Percentiles rank a stretch among this genome's conserved stretches.
Conservation (phyloP, 495 filamentous ascomycete genomes). For the Penicillium ucsense region DNA sequence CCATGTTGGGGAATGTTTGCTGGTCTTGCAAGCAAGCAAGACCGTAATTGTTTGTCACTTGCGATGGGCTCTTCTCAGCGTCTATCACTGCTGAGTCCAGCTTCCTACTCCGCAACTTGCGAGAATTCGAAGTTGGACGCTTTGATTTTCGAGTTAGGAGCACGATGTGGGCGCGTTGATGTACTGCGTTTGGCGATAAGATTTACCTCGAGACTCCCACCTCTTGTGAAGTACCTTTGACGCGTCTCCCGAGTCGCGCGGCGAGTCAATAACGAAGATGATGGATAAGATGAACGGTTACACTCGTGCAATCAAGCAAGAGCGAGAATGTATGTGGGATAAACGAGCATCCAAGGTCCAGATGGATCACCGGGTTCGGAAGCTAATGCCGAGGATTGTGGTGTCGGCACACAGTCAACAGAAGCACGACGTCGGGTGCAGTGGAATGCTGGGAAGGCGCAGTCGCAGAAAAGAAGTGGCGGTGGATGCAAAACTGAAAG, state of each 20-base stretch:
- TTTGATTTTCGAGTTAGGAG: too few species aligned
- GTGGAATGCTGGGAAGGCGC: conserved; percentile 19
- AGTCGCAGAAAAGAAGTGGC: conserved; percentile 11
- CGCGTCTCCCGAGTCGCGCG: neutral
- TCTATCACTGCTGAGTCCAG: too few species aligned
- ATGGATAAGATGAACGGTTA: too few species aligned
- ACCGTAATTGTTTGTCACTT: conserved; percentile 5
- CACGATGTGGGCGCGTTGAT: too few species aligned
- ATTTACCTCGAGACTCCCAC: too few species aligned
- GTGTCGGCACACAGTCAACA: neutral
- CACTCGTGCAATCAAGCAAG: neutral
- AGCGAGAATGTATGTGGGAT: neutral
- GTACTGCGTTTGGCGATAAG: too few species aligned
- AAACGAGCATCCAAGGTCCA: neutral
- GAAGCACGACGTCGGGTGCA: neutral
- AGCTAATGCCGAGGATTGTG: neutral
- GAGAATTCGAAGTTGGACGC: too few species aligned
- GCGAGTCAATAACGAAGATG: too few species aligned
- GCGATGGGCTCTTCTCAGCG: too few species aligned
- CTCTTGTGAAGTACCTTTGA: neutral
- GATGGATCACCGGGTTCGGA: conserved; percentile 6
- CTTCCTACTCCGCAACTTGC: too few species aligned
- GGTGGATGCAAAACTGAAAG: neutral
- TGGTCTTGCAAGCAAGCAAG: conserved; percentile 9
- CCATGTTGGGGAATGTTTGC: conserved; percentile 31